A percentile compares a stretch with the other conserved stretches of the same genome.
These are phyloP conservation scores for Punica granatum DNA, from an alignment of 345 rosid genomes.

Conservation along the genomic window DNA sequence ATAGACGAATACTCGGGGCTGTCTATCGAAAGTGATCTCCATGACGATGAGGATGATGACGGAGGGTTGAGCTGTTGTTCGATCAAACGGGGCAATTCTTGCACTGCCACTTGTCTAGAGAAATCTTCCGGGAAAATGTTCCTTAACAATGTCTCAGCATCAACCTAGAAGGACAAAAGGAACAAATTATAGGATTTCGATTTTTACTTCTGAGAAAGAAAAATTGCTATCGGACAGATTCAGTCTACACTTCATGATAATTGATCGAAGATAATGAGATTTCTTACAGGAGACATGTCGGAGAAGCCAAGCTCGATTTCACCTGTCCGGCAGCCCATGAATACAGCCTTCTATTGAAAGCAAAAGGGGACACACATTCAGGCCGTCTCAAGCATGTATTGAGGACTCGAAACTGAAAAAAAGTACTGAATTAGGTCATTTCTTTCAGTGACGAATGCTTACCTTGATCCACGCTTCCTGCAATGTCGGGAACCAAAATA, in stretches of 20 bases:
- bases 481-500: slow-evolving; percentile 1
- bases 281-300: slow-evolving; percentile 35
- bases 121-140: slow-evolving; percentile 49
- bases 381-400: too few relatives aligned
- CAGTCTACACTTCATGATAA: too few relatives aligned
- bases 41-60: slow-evolving; percentile 69
- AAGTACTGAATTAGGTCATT: neutral
- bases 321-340: slow-evolving; percentile 77
- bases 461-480: slow-evolving; percentile 93
- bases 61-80: slow-evolving; percentile 18
- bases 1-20: slow-evolving; percentile 62
- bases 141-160: slow-evolving; percentile 46
- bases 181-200: too few relatives aligned
- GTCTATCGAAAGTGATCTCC: slow-evolving; percentile 52
- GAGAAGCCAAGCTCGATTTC: slow-evolving; percentile 84
- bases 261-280: neutral
- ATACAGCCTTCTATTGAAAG: slow-evolving; percentile 48
- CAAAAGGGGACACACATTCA: neutral
- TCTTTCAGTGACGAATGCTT: neutral
- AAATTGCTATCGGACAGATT: neutral
- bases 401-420: neutral
- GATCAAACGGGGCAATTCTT: slow-evolving; percentile 25
- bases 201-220: neutral
- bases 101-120: slow-evolving; percentile 26
- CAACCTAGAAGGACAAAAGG: slow-evolving; percentile 30